Conservation (phyloP, 2,329 filamentous ascomycete genomes). For the Knoxdaviesia capensis region DNA sequence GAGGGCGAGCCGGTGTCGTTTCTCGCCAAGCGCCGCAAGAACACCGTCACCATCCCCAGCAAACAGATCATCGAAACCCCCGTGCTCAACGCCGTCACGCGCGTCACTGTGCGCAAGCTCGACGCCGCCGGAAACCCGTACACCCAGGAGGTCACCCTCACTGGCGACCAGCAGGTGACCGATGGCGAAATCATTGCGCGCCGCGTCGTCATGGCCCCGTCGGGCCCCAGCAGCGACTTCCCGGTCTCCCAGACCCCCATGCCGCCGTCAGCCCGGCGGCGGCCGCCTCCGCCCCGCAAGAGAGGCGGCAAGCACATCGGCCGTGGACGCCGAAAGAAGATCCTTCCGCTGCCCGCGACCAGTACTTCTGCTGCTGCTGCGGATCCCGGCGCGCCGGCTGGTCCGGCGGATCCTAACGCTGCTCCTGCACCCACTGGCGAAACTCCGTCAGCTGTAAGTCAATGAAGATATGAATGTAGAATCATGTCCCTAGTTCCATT, state of each 20-base stretch:
- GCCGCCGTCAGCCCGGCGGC: slow-evolving; percentile 22
- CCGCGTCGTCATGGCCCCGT: slow-evolving; percentile 32
- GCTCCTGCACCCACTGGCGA: slow-evolving; percentile 14
- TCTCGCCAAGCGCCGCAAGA: slow-evolving; percentile 41
- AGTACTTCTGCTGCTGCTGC: slow-evolving; percentile 9
- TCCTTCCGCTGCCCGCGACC: slow-evolving; percentile 20
- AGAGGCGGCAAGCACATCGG: slow-evolving; percentile 53
- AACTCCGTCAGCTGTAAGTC: slow-evolving; percentile 16
- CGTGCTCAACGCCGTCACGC: slow-evolving; percentile 41
- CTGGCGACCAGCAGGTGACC: slow-evolving; percentile 50
- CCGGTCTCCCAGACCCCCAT: slow-evolving; percentile 14
- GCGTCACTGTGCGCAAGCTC: slow-evolving; percentile 59
- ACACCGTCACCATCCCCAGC: slow-evolving; percentile 34
- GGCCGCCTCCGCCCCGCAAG: slow-evolving; percentile 56
- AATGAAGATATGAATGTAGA: slow-evolving; percentile 13
- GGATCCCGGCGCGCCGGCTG: slow-evolving; percentile 8
- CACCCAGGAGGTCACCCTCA: slow-evolving; percentile 65
- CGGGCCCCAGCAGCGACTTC: slow-evolving; percentile 35
- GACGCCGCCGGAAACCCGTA: slow-evolving; percentile 67
- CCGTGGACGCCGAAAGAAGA: slow-evolving; percentile 65
- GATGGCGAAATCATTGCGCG: slow-evolving; percentile 63
- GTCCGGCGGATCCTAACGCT: neutral
- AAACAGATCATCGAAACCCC: slow-evolving; percentile 24
- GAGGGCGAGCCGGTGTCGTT: slow-evolving; percentile 31
- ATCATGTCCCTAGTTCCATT: slow-evolving; percentile 5